Conservation (phyloP, 495 filamentous ascomycete genomes). For the Hypoxylon subgilvum region DNA sequence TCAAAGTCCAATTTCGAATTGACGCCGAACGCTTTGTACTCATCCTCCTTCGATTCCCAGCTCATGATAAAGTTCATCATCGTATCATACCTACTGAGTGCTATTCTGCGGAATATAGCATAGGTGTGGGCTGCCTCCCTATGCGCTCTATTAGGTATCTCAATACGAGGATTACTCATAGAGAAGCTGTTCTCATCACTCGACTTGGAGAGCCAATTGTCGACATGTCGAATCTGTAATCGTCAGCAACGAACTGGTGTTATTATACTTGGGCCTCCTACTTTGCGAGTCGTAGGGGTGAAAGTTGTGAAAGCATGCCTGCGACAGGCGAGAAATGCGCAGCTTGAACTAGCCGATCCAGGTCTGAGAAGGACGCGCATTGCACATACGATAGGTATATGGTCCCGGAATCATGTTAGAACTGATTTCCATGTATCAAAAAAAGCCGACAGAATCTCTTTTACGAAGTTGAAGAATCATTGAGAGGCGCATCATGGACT, state of each 20-base stretch:
- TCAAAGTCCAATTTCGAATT: constrained; percentile 38
- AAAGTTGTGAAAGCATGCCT: constrained; percentile 31
- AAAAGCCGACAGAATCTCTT: not conserved
- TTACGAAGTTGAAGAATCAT: not conserved
- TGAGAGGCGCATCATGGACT: constrained; percentile 8
- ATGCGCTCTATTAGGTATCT: not conserved
- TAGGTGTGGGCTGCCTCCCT: constrained; percentile 16
- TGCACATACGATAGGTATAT: constrained; percentile 15
- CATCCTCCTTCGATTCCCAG: constrained; percentile 18
- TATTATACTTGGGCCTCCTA: not conserved
- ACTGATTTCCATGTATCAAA: constrained; percentile 1
- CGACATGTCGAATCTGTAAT: not conserved
- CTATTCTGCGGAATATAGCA: constrained; percentile 19
- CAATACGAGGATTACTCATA: not conserved
- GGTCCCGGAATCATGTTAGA: constrained; percentile 30
- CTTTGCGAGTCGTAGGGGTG: not conserved
- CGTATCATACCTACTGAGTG: constrained; percentile 13
- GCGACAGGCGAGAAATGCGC: constrained; percentile 9
- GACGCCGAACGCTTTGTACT: constrained; percentile 45
- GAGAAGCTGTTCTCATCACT: not conserved
- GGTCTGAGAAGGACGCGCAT: constrained; percentile 36
- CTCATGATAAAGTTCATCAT: constrained; percentile 4
- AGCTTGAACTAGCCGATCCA: constrained; percentile 33
- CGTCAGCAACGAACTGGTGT: not conserved
- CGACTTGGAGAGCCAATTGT: too few species aligned